Evolutionary conservation across 345 rosid genomes (phyloP), one percentile per base, ranked within the genome.

Genomic region (Cochlearia excelsa): DNA sequence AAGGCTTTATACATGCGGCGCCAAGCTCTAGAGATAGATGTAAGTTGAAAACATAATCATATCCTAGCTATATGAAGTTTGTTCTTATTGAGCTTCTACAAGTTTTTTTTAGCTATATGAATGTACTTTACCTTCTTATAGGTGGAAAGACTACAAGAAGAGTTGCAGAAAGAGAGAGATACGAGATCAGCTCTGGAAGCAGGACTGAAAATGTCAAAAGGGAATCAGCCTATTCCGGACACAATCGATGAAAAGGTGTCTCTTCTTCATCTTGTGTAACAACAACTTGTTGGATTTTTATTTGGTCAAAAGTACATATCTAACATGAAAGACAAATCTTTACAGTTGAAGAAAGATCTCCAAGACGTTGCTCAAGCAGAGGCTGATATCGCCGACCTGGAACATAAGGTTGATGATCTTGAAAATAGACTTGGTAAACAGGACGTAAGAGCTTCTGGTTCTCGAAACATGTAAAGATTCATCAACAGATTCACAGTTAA

Each of bases 121-220:
- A 71, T 58, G 69, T 30, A 39, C 26, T 51, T 39, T 45, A 41
- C 28, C 57, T 56, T 77, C 9, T 10, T 51, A 41, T 74, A 93
- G 99, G 97, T 93, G 71, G 82, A 70, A 65, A 85, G 88, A 73
- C 82, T 93, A 47, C 83, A 82, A 71, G 92, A 81, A 57, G 82
- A 82, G 70, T 78, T 93, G 77, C 90, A 77, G 66, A 79, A 72
- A 75, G 95, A 87, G 77, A 81, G 79, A 70, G 85, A 81, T 45
- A 82, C 71, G 74, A 81, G 77, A 75, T 56, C 38, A 55, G 79
- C 81, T 74, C 68, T 93, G 50, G 95, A 87, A 79, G 69, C 87
- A 58, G 90, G 75, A 68, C 79, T 87, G 61, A 59, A 67, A 62
- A 43, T 67, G 57, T 68, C 88, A 34, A 73, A 66, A 57, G 80